Evolutionary conservation across 225 moss, liverwort and hornwort species (phyloP).

Genomic region (Pleurozium schreberi): DNA sequence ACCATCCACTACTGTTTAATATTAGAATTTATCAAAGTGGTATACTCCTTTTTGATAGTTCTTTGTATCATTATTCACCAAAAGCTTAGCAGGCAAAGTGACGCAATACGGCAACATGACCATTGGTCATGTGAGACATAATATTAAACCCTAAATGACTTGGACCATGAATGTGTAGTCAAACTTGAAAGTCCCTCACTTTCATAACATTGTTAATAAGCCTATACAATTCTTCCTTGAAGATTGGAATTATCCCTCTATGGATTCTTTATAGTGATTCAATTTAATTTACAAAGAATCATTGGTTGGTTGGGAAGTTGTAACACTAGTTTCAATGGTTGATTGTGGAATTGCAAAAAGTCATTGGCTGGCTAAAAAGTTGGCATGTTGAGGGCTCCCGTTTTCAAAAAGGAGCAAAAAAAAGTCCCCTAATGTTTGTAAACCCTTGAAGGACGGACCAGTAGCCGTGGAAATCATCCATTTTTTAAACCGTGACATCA

Average conservation of each 20-base stretch:
- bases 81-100: background rate
- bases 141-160: background rate
- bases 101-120: background rate
- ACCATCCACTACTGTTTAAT: background rate
- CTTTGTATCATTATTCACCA: background rate
- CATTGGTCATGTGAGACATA: background rate
- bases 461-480: too few species aligned
- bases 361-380: too few species aligned
- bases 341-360: too few species aligned
- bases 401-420: background rate
- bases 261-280: too few species aligned
- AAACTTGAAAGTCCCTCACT: background rate
- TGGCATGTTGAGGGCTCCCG: fast-evolving
- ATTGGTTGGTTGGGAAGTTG: background rate
- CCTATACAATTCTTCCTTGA: background rate
- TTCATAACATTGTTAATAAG: background rate
- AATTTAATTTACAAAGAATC: fast-evolving
- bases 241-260: background rate
- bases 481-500: too few species aligned
- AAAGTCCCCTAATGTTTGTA: fast-evolving
- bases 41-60: background rate
- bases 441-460: too few species aligned
- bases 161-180: background rate
- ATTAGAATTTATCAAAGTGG: background rate
- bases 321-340: background rate